These are phyloP conservation scores for Macrotyloma uniflorum DNA, from an alignment of 306 rosid genomes.

Conservation along the genomic window DNA sequence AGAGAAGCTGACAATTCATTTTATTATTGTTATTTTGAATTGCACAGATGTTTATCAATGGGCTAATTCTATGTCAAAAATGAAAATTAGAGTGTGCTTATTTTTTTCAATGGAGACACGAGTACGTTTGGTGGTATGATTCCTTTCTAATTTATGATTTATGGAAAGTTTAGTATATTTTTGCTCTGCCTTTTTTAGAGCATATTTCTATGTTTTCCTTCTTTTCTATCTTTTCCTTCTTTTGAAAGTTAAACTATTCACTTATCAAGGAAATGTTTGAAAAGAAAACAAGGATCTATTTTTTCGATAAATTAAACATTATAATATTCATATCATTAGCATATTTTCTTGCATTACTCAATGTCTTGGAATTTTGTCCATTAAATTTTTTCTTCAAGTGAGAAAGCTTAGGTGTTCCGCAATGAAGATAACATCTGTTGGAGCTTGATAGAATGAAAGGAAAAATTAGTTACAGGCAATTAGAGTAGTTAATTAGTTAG, in stretches of 20 bases:
- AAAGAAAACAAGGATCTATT: background rate
- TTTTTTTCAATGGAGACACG: constrained; percentile 86
- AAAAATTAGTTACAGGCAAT: no score
- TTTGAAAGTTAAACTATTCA: background rate
- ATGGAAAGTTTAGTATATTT: background rate
- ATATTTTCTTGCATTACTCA: background rate
- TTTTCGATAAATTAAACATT: background rate
- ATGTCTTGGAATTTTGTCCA: background rate
- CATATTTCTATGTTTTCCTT: background rate
- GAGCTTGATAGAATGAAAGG: background rate
- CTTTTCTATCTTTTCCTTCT: background rate
- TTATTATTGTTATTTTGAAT: constrained; percentile 13
- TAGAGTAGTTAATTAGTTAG: no score
- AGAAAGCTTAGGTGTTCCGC: background rate
- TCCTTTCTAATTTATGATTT: constrained; percentile 27
- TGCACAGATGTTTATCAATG: constrained; percentile 86
- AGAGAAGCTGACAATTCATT: background rate
- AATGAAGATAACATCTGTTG: background rate
- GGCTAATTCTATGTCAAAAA: constrained; percentile 76
- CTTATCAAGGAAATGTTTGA: background rate
- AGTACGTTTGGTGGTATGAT: constrained; percentile 64
- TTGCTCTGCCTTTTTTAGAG: background rate
- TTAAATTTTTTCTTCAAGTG: background rate
- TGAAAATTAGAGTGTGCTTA: constrained; percentile 82
- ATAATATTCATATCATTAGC: background rate